Conservation (phyloP, 1,139 yeast species). For the Kazachstania sp. region DNA sequence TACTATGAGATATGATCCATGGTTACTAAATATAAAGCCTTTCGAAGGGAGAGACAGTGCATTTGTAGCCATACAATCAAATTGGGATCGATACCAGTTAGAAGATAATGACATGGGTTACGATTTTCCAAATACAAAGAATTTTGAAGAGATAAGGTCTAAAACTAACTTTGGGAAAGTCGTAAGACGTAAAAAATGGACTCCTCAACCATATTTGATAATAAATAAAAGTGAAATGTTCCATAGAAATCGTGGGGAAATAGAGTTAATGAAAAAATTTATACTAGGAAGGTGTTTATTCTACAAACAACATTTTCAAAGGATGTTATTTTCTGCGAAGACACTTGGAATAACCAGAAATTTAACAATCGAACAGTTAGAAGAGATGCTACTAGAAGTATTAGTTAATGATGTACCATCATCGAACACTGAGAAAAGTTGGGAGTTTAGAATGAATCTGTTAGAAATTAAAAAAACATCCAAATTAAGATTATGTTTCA, state of each 20-base stretch:
- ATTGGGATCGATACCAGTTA: neutral
- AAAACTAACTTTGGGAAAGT: neutral
- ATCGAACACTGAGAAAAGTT: neutral
- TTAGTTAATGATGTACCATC: too few relatives aligned
- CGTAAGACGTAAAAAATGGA: neutral
- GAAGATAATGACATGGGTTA: constrained; percentile 4
- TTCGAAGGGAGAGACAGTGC: neutral
- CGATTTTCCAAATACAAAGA: neutral
- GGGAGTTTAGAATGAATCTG: neutral
- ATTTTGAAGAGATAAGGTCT: neutral
- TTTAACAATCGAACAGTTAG: neutral
- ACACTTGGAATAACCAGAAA: neutral
- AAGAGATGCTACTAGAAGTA: neutral
- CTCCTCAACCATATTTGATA: neutral
- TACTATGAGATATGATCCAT: constrained; percentile 33
- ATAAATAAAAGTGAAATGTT: neutral
- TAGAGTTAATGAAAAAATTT: neutral
- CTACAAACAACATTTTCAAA: constrained; percentile 12
- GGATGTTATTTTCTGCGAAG: constrained; percentile 11
- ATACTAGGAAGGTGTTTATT: neutral
- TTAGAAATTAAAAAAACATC: constrained; percentile 32
- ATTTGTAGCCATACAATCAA: neutral
- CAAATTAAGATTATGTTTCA: constrained; percentile 51
- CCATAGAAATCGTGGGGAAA: neutral
- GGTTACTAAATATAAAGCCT: constrained; percentile 18